These are phyloP conservation scores for Pulveroboletus sp. DNA, from an alignment of 768 basidiomycete species.

Conservation along the genomic window DNA sequence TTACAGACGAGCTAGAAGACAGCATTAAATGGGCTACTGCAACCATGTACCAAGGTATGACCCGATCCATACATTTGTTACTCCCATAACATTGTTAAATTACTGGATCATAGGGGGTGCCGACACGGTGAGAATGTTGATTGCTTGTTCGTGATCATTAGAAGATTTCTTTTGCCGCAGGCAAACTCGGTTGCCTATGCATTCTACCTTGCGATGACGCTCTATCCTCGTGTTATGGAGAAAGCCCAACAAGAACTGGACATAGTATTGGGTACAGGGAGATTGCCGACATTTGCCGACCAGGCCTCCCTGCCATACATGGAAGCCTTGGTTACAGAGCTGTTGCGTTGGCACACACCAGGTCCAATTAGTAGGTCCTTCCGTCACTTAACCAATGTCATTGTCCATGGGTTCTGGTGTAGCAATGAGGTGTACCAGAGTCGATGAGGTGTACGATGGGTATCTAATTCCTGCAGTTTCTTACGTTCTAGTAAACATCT, in stretches of 20 bases:
- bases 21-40: slow-evolving; percentile 16
- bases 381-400: neutral
- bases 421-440: slow-evolving; percentile 10
- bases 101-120: slow-evolving; percentile 13
- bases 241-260: slow-evolving; percentile 29
- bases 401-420: neutral
- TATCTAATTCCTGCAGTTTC: slow-evolving; percentile 20
- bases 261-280: slow-evolving; percentile 19
- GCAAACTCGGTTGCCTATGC: slow-evolving; percentile 7
- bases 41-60: slow-evolving; percentile 13
- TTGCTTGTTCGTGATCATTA: neutral
- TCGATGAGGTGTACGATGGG: slow-evolving; percentile 18
- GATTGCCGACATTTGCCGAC: slow-evolving; percentile 25
- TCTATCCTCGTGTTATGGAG: slow-evolving; percentile 24
- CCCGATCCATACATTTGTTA: too few relatives aligned
- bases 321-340: slow-evolving; percentile 25
- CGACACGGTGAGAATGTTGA: slow-evolving; percentile 15
- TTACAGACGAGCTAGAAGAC: slow-evolving; percentile 14
- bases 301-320: slow-evolving; percentile 25
- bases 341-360: slow-evolving; percentile 21
- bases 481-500: slow-evolving; percentile 18
- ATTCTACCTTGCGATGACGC: slow-evolving; percentile 28
- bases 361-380: slow-evolving; percentile 9
- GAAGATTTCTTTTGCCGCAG: slow-evolving; percentile 3
- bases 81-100: neutral